Conservation (phyloP, 495 filamentous ascomycete genomes). For the Daldinia loculata region DNA sequence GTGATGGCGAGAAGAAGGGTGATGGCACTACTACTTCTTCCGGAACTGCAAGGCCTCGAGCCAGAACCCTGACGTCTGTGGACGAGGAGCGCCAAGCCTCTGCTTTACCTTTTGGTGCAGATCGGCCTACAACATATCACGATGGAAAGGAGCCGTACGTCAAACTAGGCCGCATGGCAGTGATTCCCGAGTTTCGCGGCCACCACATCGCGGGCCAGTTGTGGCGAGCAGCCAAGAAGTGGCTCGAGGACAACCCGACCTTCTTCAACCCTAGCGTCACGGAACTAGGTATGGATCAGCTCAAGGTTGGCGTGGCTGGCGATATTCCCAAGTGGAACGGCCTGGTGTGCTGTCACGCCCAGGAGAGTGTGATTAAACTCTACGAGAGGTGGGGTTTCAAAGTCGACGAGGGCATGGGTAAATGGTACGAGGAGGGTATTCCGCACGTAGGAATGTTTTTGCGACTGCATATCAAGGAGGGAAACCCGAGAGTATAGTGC, state of each 20-base stretch:
- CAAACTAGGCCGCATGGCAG: slow-evolving; percentile 80
- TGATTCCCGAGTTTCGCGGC: slow-evolving; percentile 68
- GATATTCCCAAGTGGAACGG: slow-evolving; percentile 68
- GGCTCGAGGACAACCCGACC: slow-evolving; percentile 64
- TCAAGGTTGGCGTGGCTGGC: slow-evolving; percentile 38
- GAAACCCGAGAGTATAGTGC: slow-evolving; percentile 17
- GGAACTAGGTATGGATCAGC: slow-evolving; percentile 55
- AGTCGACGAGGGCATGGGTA: slow-evolving; percentile 73
- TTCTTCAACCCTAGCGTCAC: slow-evolving; percentile 58
- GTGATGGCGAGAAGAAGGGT: slow-evolving; percentile 7
- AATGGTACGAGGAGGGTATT: slow-evolving; percentile 86
- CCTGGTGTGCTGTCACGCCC: slow-evolving; percentile 77
- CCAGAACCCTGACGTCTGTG: slow-evolving; percentile 14
- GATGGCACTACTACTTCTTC: not conserved
- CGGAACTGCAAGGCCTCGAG: not conserved
- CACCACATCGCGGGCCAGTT: slow-evolving; percentile 68
- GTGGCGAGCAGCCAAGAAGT: slow-evolving; percentile 68
- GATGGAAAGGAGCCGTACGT: slow-evolving; percentile 74
- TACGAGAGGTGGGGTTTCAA: slow-evolving; percentile 75
- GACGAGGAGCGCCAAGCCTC: slow-evolving; percentile 29
- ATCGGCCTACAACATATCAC: slow-evolving; percentile 57
- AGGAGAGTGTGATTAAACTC: slow-evolving; percentile 65
- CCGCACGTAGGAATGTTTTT: slow-evolving; percentile 82
- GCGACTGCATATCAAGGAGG: slow-evolving; percentile 43
- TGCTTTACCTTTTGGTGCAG: slow-evolving; percentile 46